phyloP scores from a whole-genome alignment of 495 filamentous ascomycete species.

The Aspergillus avenaceus region DNA sequence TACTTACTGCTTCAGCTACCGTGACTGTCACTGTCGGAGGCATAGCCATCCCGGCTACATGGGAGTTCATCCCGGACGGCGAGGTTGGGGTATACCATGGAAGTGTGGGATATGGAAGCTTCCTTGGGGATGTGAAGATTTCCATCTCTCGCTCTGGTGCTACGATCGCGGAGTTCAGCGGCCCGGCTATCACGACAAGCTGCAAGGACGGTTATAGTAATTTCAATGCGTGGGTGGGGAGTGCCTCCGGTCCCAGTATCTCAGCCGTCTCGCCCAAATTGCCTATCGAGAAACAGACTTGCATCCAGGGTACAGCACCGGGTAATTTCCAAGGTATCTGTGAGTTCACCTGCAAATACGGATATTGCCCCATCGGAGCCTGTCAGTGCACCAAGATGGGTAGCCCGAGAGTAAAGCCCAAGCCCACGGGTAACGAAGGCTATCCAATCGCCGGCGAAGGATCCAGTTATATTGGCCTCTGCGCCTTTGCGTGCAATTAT shows the following conservation, averaged over 20 bases:
- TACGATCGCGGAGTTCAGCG: slow-evolving; percentile 19
- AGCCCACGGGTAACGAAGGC: slow-evolving; percentile 7
- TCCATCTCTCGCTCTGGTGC: slow-evolving; percentile 33
- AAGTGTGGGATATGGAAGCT: slow-evolving; percentile 35
- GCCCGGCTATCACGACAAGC: slow-evolving; percentile 39
- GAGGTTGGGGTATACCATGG: slow-evolving; percentile 47
- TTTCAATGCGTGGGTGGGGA: slow-evolving; percentile 38
- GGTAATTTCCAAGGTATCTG: slow-evolving; percentile 11
- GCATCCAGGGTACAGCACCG: slow-evolving; percentile 10
- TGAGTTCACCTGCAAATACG: slow-evolving; percentile 10
- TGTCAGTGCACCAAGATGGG: slow-evolving; percentile 13
- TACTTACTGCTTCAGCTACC: slow-evolving; percentile 14
- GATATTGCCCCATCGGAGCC: slow-evolving; percentile 15
- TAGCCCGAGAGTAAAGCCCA: not conserved
- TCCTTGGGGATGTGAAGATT: slow-evolving; percentile 45
- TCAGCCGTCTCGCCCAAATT: not conserved
- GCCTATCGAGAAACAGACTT: slow-evolving; percentile 13
- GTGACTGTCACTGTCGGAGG: slow-evolving; percentile 49
- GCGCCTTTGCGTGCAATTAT: slow-evolving; percentile 8
- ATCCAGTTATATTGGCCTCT: slow-evolving; percentile 7
- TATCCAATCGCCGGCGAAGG: slow-evolving; percentile 8
- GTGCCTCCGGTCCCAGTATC: not conserved
- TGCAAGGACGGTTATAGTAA: slow-evolving; percentile 44
- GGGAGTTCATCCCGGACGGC: slow-evolving; percentile 19
- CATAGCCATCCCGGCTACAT: slow-evolving; percentile 22